Evolutionary conservation across 2,329 filamentous ascomycete species (phyloP).

Genomic region (Talaromyces marneffei): DNA sequence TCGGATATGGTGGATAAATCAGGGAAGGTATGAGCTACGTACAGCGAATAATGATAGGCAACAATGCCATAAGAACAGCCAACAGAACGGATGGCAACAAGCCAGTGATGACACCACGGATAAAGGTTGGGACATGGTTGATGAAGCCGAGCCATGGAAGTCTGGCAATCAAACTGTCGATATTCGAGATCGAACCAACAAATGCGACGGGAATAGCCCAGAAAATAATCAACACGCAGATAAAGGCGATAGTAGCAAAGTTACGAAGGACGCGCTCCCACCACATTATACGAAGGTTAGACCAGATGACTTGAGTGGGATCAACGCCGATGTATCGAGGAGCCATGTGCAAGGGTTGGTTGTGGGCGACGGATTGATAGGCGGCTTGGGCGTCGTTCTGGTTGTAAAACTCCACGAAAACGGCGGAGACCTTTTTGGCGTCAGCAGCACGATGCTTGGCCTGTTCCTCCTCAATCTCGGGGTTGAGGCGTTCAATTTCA

Average conservation of each 20-base stretch:
- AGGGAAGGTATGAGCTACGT: conserved; percentile 39
- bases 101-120: conserved; percentile 78
- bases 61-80: conserved; percentile 76
- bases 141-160: conserved; percentile 71
- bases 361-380: conserved; percentile 80
- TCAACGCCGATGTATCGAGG: conserved; percentile 78
- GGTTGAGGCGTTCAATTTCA: conserved; percentile 69
- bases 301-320: conserved; percentile 81
- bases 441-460: conserved; percentile 60
- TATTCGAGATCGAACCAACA: conserved; percentile 81
- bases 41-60: conserved; percentile 75
- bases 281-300: conserved; percentile 75
- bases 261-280: conserved; percentile 74
- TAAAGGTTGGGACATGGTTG: conserved; percentile 59
- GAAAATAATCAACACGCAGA: conserved; percentile 76
- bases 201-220: conserved; percentile 73
- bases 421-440: conserved; percentile 62
- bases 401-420: conserved; percentile 83
- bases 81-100: conserved; percentile 75
- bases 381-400: conserved; percentile 81
- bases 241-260: conserved; percentile 63
- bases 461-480: conserved; percentile 64
- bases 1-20: background rate
- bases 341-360: conserved; percentile 79
- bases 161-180: conserved; percentile 59